Percentiles rank a stretch among this genome's conserved stretches.
Evolutionary conservation across 768 basidiomycete species (phyloP).

Genomic region (Asterophora lycoperdoides): DNA sequence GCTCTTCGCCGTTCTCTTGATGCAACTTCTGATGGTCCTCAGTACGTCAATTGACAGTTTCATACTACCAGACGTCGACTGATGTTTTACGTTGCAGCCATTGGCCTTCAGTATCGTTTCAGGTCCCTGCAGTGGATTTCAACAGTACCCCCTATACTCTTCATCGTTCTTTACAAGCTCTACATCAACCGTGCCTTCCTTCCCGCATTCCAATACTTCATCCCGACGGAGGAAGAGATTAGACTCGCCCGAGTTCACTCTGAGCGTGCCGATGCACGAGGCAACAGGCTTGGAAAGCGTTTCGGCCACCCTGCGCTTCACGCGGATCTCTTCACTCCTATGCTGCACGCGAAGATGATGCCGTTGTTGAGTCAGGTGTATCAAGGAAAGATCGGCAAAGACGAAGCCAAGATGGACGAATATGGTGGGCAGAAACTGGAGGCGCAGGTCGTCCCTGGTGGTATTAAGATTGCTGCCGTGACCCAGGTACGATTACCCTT

Average conservation of each 20-base stretch:
- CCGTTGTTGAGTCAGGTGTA: slow-evolving; percentile 73
- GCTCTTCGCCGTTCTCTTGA: slow-evolving; percentile 70
- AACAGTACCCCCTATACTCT: slow-evolving; percentile 80
- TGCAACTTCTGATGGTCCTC: slow-evolving; percentile 84
- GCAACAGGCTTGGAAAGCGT: slow-evolving; percentile 78
- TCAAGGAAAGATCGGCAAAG: slow-evolving; percentile 60
- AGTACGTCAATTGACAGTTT: slow-evolving; percentile 49
- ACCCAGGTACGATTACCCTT: slow-evolving; percentile 48
- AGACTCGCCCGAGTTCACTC: slow-evolving; percentile 72
- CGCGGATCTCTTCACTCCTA: slow-evolving; percentile 80
- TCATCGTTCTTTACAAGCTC: slow-evolving; percentile 79
- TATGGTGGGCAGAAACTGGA: slow-evolving; percentile 77
- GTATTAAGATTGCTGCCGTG: slow-evolving; percentile 79
- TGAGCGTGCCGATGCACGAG: slow-evolving; percentile 64
- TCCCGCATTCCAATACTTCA: slow-evolving; percentile 72
- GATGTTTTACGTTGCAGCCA: slow-evolving; percentile 43
- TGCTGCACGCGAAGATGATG: slow-evolving; percentile 86
- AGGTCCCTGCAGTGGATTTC: slow-evolving; percentile 76
- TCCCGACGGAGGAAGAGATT: slow-evolving; percentile 78
- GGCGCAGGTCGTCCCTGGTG: slow-evolving; percentile 69
- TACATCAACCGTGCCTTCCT: slow-evolving; percentile 71
- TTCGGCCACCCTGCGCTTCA: slow-evolving; percentile 95
- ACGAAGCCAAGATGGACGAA: slow-evolving; percentile 66
- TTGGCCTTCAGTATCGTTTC: slow-evolving; percentile 77
- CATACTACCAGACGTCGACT: slow-evolving; percentile 8